A percentile compares a stretch with the other conserved stretches of the same genome.
phyloP scores from a whole-genome alignment of 441 rosid species.

The Rhodomyrtus psidioides region DNA sequence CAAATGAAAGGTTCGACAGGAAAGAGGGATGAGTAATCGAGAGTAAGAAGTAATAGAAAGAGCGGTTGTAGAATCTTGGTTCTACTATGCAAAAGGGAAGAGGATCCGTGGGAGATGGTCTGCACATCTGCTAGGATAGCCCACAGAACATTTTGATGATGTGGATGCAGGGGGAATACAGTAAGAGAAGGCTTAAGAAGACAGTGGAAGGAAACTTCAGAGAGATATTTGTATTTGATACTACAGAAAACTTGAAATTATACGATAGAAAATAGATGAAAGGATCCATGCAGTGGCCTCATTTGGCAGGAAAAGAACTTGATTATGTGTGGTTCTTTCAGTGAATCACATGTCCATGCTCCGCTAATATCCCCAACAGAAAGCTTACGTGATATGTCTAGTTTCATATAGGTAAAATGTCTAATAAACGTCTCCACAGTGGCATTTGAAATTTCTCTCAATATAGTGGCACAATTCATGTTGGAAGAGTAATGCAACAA shows the following conservation, averaged over 20 bases:
- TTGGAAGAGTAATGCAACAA: background rate
- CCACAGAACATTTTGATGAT: background rate
- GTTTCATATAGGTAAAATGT: background rate
- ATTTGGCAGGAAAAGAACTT: background rate
- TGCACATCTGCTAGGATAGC: background rate
- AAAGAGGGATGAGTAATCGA: background rate
- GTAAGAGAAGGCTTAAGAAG: background rate
- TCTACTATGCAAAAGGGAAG: background rate
- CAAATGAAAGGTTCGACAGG: background rate
- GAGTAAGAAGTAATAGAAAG: background rate
- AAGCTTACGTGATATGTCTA: background rate
- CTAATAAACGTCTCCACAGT: background rate
- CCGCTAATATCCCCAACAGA: background rate
- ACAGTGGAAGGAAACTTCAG: background rate
- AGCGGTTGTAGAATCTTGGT: background rate
- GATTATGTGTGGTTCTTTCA: background rate
- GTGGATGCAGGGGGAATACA: background rate
- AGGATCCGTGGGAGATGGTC: background rate
- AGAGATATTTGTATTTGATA: background rate
- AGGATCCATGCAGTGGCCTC: background rate
- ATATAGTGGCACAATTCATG: background rate
- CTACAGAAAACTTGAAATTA: background rate
- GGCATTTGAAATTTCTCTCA: background rate
- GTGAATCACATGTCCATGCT: background rate
- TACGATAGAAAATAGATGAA: background rate